Evolutionary conservation across 441 rosid genomes (phyloP).

Genomic region (Mallotus japonicus): DNA sequence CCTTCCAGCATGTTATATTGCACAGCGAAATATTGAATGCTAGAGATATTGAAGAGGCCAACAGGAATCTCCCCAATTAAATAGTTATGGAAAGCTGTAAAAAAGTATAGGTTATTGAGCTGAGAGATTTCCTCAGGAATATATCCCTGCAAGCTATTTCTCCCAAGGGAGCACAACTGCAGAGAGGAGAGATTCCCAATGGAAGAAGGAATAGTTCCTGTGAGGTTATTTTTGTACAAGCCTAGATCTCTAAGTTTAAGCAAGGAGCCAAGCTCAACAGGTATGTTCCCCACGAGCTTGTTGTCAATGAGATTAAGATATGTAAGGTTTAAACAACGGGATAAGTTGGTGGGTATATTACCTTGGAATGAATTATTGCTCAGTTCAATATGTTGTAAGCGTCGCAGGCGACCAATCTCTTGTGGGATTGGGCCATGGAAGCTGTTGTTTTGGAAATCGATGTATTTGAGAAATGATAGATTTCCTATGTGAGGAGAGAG

Average conservation of each 20-base stretch:
- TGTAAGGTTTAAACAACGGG: too few relatives aligned
- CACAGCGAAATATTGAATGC: too few relatives aligned
- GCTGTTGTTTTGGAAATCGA: too few relatives aligned
- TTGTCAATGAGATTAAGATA: background rate
- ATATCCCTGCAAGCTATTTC: background rate
- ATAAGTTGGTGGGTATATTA: background rate
- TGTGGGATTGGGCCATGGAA: too few relatives aligned
- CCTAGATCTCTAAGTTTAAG: background rate
- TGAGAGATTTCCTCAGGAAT: background rate
- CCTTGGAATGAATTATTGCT: background rate
- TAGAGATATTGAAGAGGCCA: background rate
- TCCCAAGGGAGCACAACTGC: background rate
- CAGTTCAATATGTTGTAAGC: background rate
- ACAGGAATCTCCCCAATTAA: background rate
- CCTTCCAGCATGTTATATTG: background rate
- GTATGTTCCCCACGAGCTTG: background rate
- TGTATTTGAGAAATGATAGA: too few relatives aligned
- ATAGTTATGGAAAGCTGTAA: background rate
- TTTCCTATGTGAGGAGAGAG: too few relatives aligned
- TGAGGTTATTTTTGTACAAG: background rate
- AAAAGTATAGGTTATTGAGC: background rate
- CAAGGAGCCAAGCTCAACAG: background rate
- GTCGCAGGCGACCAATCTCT: too few relatives aligned
- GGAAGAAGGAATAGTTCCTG: background rate
- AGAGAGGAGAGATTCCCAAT: slow-evolving; percentile 7